Percentiles rank a stretch among this genome's conserved stretches.
Conservation (phyloP, 1,139 yeast genomes). For the Yueomyces sp. region DNA sequence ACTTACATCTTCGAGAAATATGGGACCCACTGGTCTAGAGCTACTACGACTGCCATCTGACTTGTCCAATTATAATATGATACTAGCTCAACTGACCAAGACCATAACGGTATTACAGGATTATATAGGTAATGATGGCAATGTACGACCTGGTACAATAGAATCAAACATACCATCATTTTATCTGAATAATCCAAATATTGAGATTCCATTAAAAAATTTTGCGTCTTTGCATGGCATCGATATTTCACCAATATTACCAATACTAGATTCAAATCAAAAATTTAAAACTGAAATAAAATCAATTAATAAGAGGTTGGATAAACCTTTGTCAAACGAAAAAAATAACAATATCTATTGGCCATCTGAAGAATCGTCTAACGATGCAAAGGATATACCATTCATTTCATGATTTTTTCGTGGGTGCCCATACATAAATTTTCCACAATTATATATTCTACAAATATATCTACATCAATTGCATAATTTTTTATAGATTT, state of each 20-base stretch:
- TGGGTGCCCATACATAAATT: neutral
- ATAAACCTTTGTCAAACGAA: constrained; percentile 12
- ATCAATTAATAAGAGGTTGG: constrained; percentile 12
- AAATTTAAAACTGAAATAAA: constrained; percentile 9
- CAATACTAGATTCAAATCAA: constrained; percentile 5
- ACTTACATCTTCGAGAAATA: too few relatives aligned
- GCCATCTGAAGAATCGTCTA: constrained; percentile 11
- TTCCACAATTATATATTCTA: too few relatives aligned
- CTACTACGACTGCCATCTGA: too few relatives aligned
- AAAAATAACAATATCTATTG: constrained; percentile 13
- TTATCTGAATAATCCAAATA: too few relatives aligned
- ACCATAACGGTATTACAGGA: too few relatives aligned
- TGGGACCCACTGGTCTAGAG: too few relatives aligned
- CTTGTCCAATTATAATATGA: too few relatives aligned
- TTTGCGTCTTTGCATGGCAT: constrained; percentile 5
- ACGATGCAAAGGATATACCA: neutral
- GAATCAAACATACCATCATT: too few relatives aligned
- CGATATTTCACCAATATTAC: constrained; percentile 12
- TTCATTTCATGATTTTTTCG: neutral
- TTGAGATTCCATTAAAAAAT: too few relatives aligned
- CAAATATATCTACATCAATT: constrained; percentile 3
- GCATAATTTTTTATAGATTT: constrained; percentile 18
- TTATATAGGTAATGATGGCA: too few relatives aligned
- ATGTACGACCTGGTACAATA: too few relatives aligned
- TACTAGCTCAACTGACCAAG: too few relatives aligned